These are phyloP conservation scores for Penicillium sp. DNA, from an alignment of 2,329 filamentous ascomycete species.

Conservation along the genomic window DNA sequence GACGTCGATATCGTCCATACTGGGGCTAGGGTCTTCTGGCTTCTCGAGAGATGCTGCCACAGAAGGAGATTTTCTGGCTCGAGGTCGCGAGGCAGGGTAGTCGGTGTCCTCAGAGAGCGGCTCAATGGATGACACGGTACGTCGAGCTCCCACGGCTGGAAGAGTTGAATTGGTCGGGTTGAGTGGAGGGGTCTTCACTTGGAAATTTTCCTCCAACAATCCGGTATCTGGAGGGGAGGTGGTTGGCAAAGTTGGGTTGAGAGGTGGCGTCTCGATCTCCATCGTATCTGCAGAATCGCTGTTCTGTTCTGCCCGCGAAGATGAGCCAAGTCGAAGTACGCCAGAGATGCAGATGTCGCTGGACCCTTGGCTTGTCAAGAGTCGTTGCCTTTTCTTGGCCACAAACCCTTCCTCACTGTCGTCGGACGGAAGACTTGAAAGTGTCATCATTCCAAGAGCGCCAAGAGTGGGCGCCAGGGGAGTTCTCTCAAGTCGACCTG, in stretches of 20 bases:
- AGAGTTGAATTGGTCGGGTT: background rate
- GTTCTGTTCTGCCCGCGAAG: background rate
- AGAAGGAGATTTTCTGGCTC: background rate
- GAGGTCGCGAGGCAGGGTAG: background rate
- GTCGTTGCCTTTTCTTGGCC: conserved; percentile 4
- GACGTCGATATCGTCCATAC: conserved; percentile 8
- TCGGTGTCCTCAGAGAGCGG: no score
- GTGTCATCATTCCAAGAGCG: background rate
- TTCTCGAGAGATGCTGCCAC: background rate
- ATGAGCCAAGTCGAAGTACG: background rate
- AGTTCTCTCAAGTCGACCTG: background rate
- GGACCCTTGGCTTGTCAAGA: background rate
- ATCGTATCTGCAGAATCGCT: conserved; percentile 4
- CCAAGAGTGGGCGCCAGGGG: background rate
- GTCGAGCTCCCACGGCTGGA: background rate
- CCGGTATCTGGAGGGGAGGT: background rate
- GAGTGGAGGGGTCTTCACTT: conserved; percentile 1
- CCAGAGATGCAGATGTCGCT: background rate
- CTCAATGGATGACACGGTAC: background rate
- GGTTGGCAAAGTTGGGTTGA: conserved; percentile 3
- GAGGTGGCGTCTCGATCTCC: conserved; percentile 10
- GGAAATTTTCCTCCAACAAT: background rate
- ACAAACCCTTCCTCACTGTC: background rate
- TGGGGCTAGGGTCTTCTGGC: background rate
- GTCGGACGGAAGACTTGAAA: background rate